Evolutionary conservation across 2,329 filamentous ascomycete species (phyloP).

Genomic region (Zelopaecilomyces penicillatus): DNA sequence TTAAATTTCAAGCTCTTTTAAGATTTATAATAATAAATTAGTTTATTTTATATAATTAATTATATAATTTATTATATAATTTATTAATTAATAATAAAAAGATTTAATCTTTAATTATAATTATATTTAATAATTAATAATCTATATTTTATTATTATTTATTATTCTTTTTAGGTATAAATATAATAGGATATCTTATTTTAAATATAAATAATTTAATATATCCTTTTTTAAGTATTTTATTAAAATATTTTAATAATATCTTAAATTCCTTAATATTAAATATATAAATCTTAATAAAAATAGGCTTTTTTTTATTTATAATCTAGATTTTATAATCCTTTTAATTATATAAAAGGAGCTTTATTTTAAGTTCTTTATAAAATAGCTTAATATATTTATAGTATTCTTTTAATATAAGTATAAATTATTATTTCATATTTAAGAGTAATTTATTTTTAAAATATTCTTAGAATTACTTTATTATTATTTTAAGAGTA

Average conservation of each 20-base stretch:
- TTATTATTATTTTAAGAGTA: background rate
- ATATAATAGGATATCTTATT: conserved; percentile 7
- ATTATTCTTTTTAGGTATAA: conserved; percentile 12
- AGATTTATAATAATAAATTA: conserved; percentile 8
- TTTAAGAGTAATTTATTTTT: conserved; percentile 2
- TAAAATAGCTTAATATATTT: conserved; percentile 9
- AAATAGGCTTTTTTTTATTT: background rate
- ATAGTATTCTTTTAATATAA: conserved; percentile 5
- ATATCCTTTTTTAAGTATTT: conserved; percentile 7
- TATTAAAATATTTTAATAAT: background rate
- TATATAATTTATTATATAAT: conserved; percentile 13
- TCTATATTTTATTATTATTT: conserved; percentile 15
- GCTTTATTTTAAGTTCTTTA: conserved; percentile 5
- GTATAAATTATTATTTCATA: background rate
- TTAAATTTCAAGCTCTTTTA: conserved; percentile 16
- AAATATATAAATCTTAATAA: conserved; percentile 6
- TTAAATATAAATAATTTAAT: conserved; percentile 1
- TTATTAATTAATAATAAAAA: conserved; percentile 15
- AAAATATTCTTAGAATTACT: background rate
- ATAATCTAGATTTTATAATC: conserved; percentile 7
- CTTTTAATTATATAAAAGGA: conserved; percentile 5
- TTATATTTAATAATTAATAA: conserved; percentile 16
- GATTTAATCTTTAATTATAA: conserved; percentile 16
- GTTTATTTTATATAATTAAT: conserved; percentile 10
- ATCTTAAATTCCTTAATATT: conserved; percentile 7